Percentiles rank a stretch among this genome's conserved stretches.
Conservation (phyloP, 2,329 filamentous ascomycete species). For the Delphinella strobiligena region DNA sequence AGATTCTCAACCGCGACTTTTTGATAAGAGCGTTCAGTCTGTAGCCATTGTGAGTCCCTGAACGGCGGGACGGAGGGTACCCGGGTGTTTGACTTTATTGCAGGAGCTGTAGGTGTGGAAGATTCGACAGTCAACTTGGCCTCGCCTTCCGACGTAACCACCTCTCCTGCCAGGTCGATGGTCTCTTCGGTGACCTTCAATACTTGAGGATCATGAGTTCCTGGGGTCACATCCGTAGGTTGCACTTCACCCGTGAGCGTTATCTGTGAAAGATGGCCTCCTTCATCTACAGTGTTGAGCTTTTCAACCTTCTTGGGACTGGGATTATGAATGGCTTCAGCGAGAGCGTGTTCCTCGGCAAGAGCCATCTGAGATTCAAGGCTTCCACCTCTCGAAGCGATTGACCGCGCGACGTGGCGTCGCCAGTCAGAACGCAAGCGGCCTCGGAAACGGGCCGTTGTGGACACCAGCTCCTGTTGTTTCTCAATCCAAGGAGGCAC, state of each 20-base stretch:
- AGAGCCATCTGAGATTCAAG: conserved; percentile 59
- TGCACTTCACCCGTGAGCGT: conserved; percentile 33
- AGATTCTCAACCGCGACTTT: conserved; percentile 63
- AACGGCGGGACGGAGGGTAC: conserved; percentile 39
- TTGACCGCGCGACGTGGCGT: conserved; percentile 66
- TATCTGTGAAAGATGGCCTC: conserved; percentile 35
- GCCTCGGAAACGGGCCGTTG: conserved; percentile 57
- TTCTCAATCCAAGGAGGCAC: conserved; percentile 98
- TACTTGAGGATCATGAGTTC: conserved; percentile 9
- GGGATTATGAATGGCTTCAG: conserved; percentile 58
- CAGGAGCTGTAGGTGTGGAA: not conserved
- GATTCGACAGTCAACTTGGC: conserved; percentile 11
- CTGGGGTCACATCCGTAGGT: conserved; percentile 10
- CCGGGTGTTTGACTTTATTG: not conserved
- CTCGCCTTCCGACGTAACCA: conserved; percentile 4
- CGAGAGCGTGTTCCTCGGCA: conserved; percentile 62
- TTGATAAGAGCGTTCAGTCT: conserved; percentile 62
- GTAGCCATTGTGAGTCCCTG: conserved; percentile 66
- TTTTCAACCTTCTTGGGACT: conserved; percentile 27
- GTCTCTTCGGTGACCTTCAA: not conserved
- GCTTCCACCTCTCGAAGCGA: conserved; percentile 64
- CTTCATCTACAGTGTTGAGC: conserved; percentile 31
- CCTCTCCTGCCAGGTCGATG: not conserved
- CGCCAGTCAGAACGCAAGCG: conserved; percentile 75
- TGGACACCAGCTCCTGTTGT: conserved; percentile 73